These are phyloP conservation scores for Dionaea muscipula DNA, from an alignment of 179 eudicot genomes.

Conservation along the genomic window DNA sequence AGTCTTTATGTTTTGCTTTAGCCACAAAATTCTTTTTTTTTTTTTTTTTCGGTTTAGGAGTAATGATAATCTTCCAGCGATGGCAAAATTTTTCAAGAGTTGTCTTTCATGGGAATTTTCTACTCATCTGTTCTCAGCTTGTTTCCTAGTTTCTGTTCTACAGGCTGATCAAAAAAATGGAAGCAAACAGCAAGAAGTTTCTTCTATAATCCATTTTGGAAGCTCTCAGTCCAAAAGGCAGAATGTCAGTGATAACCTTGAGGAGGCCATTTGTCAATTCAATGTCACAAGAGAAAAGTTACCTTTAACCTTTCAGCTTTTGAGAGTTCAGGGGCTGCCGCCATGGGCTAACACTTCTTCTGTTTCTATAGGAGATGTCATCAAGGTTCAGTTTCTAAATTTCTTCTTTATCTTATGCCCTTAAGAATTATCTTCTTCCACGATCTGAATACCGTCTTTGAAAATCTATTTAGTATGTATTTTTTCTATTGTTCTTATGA, in stretches of 20 bases:
- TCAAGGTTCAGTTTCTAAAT: constrained; percentile 34
- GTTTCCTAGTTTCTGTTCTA: constrained; percentile 8
- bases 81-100: not conserved
- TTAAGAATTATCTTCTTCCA: not conserved
- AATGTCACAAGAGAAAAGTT: constrained; percentile 31
- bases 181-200: constrained; percentile 17
- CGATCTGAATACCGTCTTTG: too few species aligned
- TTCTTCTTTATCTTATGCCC: not conserved
- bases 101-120: constrained; percentile 2
- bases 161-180: constrained; percentile 20
- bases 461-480: too few species aligned
- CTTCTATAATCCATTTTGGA: constrained; percentile 12
- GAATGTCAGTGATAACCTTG: constrained; percentile 7
- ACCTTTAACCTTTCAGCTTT: constrained; percentile 58
- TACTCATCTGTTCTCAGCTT: not conserved
- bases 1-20: too few species aligned
- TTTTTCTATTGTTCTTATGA: too few species aligned
- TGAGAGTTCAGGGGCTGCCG: constrained; percentile 70
- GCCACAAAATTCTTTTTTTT: too few species aligned
- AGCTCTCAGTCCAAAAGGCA: constrained; percentile 14
- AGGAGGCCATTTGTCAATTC: constrained; percentile 51
- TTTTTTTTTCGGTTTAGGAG: not conserved
- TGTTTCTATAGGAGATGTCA: constrained; percentile 66
- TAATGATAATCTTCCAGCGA: not conserved
- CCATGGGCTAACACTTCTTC: constrained; percentile 73